These are phyloP conservation scores for Leishmania martiniquensis DNA, from an alignment of 208 protist genomes.

Conservation along the genomic window DNA sequence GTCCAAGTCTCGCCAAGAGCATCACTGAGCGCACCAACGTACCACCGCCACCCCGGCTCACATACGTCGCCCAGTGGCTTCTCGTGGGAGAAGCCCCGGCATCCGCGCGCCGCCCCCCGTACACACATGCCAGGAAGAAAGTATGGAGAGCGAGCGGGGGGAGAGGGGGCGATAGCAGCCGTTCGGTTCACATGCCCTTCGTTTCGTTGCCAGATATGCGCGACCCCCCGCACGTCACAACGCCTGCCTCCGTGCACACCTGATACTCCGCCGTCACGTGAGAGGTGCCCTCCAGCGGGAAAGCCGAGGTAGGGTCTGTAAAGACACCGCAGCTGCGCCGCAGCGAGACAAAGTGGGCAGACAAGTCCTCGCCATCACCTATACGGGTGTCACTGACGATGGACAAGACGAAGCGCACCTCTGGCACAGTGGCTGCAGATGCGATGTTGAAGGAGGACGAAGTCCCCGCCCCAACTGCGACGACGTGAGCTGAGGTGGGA, in stretches of 20 bases:
- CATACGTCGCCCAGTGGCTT: no score
- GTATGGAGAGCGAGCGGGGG: neutral
- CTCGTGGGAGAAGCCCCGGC: neutral
- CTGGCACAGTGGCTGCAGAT: neutral
- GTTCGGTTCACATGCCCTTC: neutral
- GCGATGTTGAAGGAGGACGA: neutral
- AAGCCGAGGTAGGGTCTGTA: constrained; percentile 8
- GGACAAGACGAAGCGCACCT: constrained; percentile 37
- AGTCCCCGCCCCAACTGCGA: neutral
- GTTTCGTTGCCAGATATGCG: constrained; percentile 12
- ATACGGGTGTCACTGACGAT: constrained; percentile 24
- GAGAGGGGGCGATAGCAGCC: no score
- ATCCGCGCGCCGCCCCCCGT: no score
- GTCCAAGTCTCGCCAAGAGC: neutral
- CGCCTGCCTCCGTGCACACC: constrained; percentile 15
- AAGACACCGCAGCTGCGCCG: constrained; percentile 27
- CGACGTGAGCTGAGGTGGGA: constrained; percentile 8
- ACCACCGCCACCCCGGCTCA: no score
- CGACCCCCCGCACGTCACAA: constrained; percentile 12
- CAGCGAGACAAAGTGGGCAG: constrained; percentile 27
- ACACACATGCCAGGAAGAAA: no score
- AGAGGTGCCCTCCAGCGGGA: constrained; percentile 12
- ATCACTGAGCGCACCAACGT: neutral
- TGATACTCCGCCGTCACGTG: constrained; percentile 30
- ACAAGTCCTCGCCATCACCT: constrained; percentile 38